phyloP scores from a whole-genome alignment of 1,139 yeast genomes.

The Casaregolazyma suthepensis region DNA sequence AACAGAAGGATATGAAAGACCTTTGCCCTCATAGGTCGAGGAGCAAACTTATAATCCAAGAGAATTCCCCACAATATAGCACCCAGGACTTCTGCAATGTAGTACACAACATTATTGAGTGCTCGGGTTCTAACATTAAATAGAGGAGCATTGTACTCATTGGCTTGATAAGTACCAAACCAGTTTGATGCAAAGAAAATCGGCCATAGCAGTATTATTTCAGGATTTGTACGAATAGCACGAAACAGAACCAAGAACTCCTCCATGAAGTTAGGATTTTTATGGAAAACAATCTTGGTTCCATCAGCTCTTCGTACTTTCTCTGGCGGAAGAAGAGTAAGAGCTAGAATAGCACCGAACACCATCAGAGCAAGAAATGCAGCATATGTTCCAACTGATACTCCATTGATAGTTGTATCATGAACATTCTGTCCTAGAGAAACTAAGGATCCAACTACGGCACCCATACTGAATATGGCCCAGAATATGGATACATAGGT shows the following conservation, averaged over 20 bases:
- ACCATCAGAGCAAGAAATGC: conserved; percentile 52
- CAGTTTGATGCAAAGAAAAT: conserved; percentile 59
- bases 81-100: conserved; percentile 54
- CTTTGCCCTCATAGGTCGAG: conserved; percentile 42
- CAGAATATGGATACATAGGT: conserved; percentile 49
- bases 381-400: conserved; percentile 48
- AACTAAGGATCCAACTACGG: conserved; percentile 34
- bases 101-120: conserved; percentile 51
- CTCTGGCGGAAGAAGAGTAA: conserved; percentile 42
- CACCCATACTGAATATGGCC: conserved; percentile 58
- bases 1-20: conserved; percentile 42
- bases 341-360: conserved; percentile 42
- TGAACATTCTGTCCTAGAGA: conserved; percentile 15
- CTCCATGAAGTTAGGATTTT: conserved; percentile 41
- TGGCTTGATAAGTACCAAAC: conserved; percentile 58
- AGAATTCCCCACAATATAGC: conserved; percentile 43
- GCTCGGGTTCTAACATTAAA: conserved; percentile 55
- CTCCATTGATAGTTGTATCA: conserved; percentile 35
- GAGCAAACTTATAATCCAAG: conserved; percentile 40
- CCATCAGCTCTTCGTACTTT: conserved; percentile 51
- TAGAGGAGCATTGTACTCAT: conserved; percentile 47
- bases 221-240: conserved; percentile 41
- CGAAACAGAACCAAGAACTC: conserved; percentile 40
- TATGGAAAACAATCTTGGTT: conserved; percentile 40
- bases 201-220: conserved; percentile 43